Evolutionary conservation across 805 yeast species (phyloP).

Genomic region (Candida ovalis): DNA sequence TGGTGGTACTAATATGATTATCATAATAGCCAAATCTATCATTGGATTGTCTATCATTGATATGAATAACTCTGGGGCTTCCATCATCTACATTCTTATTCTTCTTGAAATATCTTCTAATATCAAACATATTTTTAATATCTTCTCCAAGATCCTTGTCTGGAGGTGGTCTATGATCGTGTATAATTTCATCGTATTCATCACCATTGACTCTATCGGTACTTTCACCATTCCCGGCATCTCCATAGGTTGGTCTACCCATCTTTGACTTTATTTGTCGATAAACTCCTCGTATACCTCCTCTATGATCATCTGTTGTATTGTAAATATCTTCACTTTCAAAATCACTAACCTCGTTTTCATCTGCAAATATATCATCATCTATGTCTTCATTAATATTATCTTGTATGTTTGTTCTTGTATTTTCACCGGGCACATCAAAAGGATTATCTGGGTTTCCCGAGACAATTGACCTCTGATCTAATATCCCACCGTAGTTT

Average conservation of each 20-base stretch:
- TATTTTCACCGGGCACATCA: constrained; percentile 1
- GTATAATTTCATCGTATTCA: constrained; percentile 19
- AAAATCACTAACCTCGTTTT: constrained; percentile 14
- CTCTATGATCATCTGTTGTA: constrained; percentile 7
- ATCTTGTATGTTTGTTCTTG: background rate
- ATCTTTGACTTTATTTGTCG: constrained; percentile 26
- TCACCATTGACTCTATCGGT: constrained; percentile 4
- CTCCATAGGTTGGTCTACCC: constrained; percentile 24
- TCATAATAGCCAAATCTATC: constrained; percentile 55
- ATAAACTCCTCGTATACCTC: constrained; percentile 29
- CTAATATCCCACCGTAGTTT: constrained; percentile 13
- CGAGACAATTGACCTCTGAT: constrained; percentile 6
- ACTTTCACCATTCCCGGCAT: constrained; percentile 11
- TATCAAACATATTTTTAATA: constrained; percentile 24
- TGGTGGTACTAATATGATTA: constrained; percentile 91
- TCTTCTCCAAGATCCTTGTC: constrained; percentile 21
- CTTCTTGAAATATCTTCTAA: constrained; percentile 24
- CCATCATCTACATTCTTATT: constrained; percentile 17
- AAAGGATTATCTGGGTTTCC: constrained; percentile 12
- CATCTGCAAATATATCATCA: constrained; percentile 13
- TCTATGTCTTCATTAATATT: constrained; percentile 6
- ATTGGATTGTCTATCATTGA: constrained; percentile 62
- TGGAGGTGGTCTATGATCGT: constrained; percentile 24
- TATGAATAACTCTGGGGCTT: constrained; percentile 61
- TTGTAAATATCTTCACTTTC: constrained; percentile 16